phyloP scores from a whole-genome alignment of 1,284 basidiomycete species.

The Pyrrhoderma lamaoense region DNA sequence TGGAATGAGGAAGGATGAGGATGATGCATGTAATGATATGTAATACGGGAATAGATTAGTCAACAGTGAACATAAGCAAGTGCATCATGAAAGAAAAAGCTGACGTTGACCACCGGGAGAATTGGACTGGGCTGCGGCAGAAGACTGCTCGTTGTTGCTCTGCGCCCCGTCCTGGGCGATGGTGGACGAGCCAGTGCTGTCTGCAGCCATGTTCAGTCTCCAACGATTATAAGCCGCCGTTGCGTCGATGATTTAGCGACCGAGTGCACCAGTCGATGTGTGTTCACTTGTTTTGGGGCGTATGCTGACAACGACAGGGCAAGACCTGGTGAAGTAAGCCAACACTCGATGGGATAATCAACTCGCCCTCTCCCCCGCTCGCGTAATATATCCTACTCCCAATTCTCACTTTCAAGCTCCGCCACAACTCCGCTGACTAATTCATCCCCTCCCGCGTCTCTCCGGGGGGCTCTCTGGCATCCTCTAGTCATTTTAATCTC shows the following conservation, averaged over 20 bases:
- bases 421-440: no score
- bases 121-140: constrained; percentile 1
- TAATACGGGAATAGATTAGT: constrained; percentile 5
- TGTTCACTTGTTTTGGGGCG: not conserved
- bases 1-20: constrained; percentile 13
- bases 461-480: not conserved
- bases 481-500: not conserved
- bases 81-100: not conserved
- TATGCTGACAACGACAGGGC: constrained; percentile 7
- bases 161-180: not conserved
- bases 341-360: no score
- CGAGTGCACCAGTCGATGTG: not conserved
- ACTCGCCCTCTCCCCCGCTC: no score
- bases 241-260: not conserved
- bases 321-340: no score
- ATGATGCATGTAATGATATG: not conserved
- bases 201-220: constrained; percentile 15
- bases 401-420: no score
- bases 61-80: constrained; percentile 5
- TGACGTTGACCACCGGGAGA: constrained; percentile 1
- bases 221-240: constrained; percentile 16
- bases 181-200: constrained; percentile 1
- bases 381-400: no score
- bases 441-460: no score
- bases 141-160: constrained; percentile 1